phyloP scores from a whole-genome alignment of 805 yeast species.

The Yarrowia osloensis region DNA sequence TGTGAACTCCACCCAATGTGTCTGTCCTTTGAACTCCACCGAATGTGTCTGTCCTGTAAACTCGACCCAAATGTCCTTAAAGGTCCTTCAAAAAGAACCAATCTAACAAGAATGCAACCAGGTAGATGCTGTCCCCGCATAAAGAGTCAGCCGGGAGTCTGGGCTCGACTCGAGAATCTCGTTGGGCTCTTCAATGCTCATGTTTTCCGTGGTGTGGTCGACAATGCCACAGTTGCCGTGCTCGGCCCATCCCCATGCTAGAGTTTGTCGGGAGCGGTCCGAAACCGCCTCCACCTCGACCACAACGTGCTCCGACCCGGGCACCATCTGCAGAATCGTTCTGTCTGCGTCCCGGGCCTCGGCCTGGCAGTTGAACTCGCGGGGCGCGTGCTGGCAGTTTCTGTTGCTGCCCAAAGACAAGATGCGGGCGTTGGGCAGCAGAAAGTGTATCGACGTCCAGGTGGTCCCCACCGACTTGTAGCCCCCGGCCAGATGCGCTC shows the following conservation, averaged over 20 bases:
- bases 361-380: constrained; percentile 14
- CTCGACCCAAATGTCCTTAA: not conserved
- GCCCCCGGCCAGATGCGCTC: not conserved
- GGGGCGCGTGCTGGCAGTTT: constrained; percentile 63
- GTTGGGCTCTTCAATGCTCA: constrained; percentile 29
- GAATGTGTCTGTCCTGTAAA: too few species aligned
- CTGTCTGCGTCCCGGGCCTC: not conserved
- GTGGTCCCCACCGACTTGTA: constrained; percentile 49
- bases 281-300: constrained; percentile 1
- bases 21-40: too few species aligned
- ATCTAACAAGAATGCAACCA: constrained; percentile 23
- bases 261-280: constrained; percentile 30
- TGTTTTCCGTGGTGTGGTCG: constrained; percentile 29
- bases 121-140: constrained; percentile 16
- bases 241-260: constrained; percentile 99
- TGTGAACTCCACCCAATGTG: not conserved
- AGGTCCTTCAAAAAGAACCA: too few species aligned
- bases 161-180: not conserved
- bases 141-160: not conserved
- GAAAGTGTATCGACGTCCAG: constrained; percentile 79
- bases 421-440: constrained; percentile 39
- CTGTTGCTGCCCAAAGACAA: constrained; percentile 71
- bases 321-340: constrained; percentile 41
- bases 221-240: constrained; percentile 87
- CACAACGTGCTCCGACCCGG: constrained; percentile 90